Percentiles rank a stretch among this genome's conserved stretches.
phyloP scores from a whole-genome alignment of 2,329 filamentous ascomycete species.

The Metarhizium robertsii region DNA sequence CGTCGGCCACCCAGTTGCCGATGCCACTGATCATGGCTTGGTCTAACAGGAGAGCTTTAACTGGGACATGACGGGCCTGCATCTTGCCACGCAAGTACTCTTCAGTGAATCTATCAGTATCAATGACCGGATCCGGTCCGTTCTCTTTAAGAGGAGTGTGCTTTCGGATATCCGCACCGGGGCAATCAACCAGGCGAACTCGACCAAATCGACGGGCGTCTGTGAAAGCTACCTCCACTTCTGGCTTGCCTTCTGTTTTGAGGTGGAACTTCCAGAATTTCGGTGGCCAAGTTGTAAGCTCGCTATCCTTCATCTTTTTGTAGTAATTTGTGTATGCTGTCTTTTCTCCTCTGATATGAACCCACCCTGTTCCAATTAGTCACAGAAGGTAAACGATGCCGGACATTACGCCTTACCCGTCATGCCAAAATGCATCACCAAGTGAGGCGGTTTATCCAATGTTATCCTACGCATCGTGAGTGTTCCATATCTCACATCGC shows the following conservation, averaged over 20 bases:
- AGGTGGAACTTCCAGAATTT: constrained; percentile 83
- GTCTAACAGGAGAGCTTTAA: constrained; percentile 83
- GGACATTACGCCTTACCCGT: constrained; percentile 31
- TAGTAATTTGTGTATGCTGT: constrained; percentile 78
- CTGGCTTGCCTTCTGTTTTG: constrained; percentile 46
- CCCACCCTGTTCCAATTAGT: constrained; percentile 51
- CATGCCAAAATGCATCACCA: constrained; percentile 82
- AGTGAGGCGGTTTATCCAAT: constrained; percentile 70
- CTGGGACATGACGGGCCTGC: constrained; percentile 66
- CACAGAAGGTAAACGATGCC: neutral
- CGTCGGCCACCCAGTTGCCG: constrained; percentile 95
- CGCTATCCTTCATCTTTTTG: constrained; percentile 54
- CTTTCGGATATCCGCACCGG: constrained; percentile 64
- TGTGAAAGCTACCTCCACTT: constrained; percentile 65
- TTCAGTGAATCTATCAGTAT: constrained; percentile 67
- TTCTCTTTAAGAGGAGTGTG: constrained; percentile 79
- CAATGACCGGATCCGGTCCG: constrained; percentile 83
- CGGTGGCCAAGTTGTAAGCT: constrained; percentile 69
- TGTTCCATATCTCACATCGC: too few species aligned
- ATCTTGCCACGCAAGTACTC: constrained; percentile 67
- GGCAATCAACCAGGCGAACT: constrained; percentile 73
- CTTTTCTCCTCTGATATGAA: constrained; percentile 72
- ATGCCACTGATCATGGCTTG: constrained; percentile 86
- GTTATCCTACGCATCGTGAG: constrained; percentile 23
- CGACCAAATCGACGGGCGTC: constrained; percentile 73